Evolutionary conservation across 2,329 filamentous ascomycete genomes (phyloP).

Genomic region (Colletotrichum sp.): DNA sequence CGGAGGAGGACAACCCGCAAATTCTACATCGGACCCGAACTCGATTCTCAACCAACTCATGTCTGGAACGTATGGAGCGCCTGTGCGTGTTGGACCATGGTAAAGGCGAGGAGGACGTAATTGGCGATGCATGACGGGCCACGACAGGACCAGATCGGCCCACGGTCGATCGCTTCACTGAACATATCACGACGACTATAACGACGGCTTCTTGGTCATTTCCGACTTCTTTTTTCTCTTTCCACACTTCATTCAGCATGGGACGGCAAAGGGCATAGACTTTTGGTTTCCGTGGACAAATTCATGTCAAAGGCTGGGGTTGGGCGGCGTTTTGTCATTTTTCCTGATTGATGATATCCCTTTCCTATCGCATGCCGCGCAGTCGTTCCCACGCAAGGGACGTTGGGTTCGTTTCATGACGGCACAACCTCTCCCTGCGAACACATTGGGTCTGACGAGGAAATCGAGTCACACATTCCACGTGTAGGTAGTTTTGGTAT

Average conservation of each 20-base stretch:
- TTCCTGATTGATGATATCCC: conserved; percentile 20
- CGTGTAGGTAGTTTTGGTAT: conserved; percentile 13
- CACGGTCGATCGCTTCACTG: conserved; percentile 2
- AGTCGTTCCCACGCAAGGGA: background rate
- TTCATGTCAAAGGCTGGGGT: conserved; percentile 11
- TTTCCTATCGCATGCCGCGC: conserved; percentile 12
- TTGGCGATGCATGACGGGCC: background rate
- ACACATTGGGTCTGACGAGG: conserved; percentile 4
- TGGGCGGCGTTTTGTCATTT: conserved; percentile 17
- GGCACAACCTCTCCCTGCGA: background rate
- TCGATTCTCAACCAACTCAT: conserved; percentile 69
- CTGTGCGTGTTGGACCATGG: conserved; percentile 68
- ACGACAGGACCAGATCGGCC: background rate
- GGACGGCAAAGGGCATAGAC: conserved; percentile 25
- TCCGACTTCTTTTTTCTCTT: background rate
- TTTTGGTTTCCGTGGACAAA: conserved; percentile 18
- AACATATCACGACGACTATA: conserved; percentile 23
- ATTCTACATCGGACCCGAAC: conserved; percentile 45
- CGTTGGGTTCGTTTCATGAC: background rate
- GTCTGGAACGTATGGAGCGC: conserved; percentile 62
- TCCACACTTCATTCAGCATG: conserved; percentile 15
- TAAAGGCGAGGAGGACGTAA: conserved; percentile 33
- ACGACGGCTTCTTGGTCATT: conserved; percentile 15
- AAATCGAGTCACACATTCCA: conserved; percentile 6
- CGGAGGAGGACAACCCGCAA: conserved; percentile 7